A percentile compares a stretch with the other conserved stretches of the same genome.
phyloP scores from a whole-genome alignment of 2,329 filamentous ascomycete genomes.

The Xylaria hypoxylon region DNA sequence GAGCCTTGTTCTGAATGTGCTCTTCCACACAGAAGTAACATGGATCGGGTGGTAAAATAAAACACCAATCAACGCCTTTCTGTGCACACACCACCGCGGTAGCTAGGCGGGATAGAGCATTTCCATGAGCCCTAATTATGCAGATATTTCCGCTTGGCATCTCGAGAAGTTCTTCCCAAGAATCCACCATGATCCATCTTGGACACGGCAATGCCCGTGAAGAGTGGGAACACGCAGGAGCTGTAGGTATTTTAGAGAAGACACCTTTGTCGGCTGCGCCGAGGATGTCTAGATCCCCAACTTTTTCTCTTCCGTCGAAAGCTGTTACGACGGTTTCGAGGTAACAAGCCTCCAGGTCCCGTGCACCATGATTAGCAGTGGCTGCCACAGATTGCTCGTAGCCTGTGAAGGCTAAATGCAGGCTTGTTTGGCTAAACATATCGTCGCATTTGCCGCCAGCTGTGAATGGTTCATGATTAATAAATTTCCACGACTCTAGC shows the following conservation, averaged over 20 bases:
- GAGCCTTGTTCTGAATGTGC: neutral
- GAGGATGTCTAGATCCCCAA: constrained; percentile 24
- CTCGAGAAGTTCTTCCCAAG: constrained; percentile 24
- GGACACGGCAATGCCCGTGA: neutral
- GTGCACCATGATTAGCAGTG: neutral
- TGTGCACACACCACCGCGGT: constrained; percentile 8
- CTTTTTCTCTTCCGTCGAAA: constrained; percentile 19
- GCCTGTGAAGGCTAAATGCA: constrained; percentile 25
- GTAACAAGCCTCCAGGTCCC: constrained; percentile 10
- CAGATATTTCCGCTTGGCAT: neutral
- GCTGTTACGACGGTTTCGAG: constrained; percentile 16
- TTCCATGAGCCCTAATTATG: constrained; percentile 21
- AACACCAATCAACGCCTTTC: neutral
- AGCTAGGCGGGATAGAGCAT: constrained; percentile 14
- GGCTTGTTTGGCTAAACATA: constrained; percentile 11
- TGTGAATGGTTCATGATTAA: constrained; percentile 18
- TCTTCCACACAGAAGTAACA: neutral
- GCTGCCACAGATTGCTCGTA: constrained; percentile 20
- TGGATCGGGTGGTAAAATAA: neutral
- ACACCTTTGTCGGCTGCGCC: neutral
- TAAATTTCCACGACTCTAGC: constrained; percentile 12
- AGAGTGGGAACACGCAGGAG: neutral
- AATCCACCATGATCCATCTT: constrained; percentile 20
- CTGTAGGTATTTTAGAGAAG: neutral
- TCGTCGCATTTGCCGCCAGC: neutral